Percentiles rank a stretch among this genome's conserved stretches.
phyloP scores from a whole-genome alignment of 1,284 basidiomycete genomes.

The Puccinia hordei region DNA sequence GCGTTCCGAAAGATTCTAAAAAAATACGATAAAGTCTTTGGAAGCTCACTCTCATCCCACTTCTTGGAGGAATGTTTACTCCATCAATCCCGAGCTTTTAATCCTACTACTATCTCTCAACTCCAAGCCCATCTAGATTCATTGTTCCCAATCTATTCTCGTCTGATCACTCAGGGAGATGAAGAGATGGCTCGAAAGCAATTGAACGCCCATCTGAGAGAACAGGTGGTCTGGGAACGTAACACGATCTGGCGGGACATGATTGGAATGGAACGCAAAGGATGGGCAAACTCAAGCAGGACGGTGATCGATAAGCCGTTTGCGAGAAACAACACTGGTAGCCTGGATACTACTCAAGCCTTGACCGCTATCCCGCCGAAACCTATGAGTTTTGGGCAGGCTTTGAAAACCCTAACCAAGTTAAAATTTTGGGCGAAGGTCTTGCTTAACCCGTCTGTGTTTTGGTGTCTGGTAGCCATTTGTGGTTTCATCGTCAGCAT shows the following conservation, averaged over 20 bases:
- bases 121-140: conserved; percentile 68
- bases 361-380: conserved; percentile 59
- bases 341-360: conserved; percentile 63
- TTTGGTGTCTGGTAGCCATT: conserved; percentile 65
- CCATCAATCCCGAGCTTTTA: conserved; percentile 55
- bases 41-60: conserved; percentile 70
- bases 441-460: conserved; percentile 60
- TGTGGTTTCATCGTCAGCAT: conserved; percentile 67
- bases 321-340: conserved; percentile 51
- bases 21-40: conserved; percentile 97
- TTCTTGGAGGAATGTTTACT: conserved; percentile 65
- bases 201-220: conserved; percentile 82
- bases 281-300: conserved; percentile 57
- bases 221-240: conserved; percentile 85
- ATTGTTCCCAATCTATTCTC: conserved; percentile 77
- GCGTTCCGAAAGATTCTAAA: conserved; percentile 96
- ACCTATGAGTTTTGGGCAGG: conserved; percentile 5
- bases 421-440: conserved; percentile 9
- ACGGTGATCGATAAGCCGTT: conserved; percentile 53
- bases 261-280: conserved; percentile 78
- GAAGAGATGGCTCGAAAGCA: conserved; percentile 73
- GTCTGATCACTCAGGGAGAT: conserved; percentile 81
- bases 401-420: background rate
- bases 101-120: conserved; percentile 65
- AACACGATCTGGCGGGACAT: conserved; percentile 97